Evolutionary conservation across 202 grass and related monocot genomes (phyloP).

Genomic region (Digitaria exilis): DNA sequence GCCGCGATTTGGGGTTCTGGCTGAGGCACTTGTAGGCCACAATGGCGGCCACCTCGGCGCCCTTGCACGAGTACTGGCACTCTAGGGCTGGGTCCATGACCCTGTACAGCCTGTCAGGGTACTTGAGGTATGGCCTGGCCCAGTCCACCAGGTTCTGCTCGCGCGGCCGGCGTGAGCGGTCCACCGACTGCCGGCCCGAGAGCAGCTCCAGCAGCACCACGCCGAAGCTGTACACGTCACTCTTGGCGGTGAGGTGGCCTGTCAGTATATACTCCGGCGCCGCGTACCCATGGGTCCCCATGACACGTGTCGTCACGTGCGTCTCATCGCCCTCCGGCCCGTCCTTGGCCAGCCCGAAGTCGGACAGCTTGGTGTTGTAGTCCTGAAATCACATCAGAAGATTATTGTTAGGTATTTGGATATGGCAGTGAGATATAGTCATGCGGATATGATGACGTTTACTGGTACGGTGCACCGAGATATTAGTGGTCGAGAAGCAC

Average conservation of each 20-base stretch:
- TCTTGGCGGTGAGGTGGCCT: conserved; percentile 78
- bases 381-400: conserved; percentile 54
- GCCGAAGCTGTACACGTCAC: conserved; percentile 85
- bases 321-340: conserved; percentile 75
- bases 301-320: conserved; percentile 81
- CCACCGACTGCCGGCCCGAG: conserved; percentile 51
- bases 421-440: not conserved
- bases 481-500: not conserved
- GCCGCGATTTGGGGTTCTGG: conserved; percentile 72
- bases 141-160: conserved; percentile 78
- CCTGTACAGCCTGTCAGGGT: conserved; percentile 46
- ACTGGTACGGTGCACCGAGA: not conserved
- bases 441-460: not conserved
- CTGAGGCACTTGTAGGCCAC: conserved; percentile 90
- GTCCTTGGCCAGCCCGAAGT: conserved; percentile 90
- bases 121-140: conserved; percentile 66
- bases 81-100: conserved; percentile 73
- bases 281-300: conserved; percentile 87
- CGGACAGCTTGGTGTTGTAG: conserved; percentile 77
- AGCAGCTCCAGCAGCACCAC: conserved; percentile 77
- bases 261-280: conserved; percentile 89
- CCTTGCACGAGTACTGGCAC: conserved; percentile 77
- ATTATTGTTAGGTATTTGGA: not conserved
- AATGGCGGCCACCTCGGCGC: conserved; percentile 66
- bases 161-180: conserved; percentile 43